Conservation (phyloP, 2,329 filamentous ascomycete genomes). For the Diaporthe destruens region DNA sequence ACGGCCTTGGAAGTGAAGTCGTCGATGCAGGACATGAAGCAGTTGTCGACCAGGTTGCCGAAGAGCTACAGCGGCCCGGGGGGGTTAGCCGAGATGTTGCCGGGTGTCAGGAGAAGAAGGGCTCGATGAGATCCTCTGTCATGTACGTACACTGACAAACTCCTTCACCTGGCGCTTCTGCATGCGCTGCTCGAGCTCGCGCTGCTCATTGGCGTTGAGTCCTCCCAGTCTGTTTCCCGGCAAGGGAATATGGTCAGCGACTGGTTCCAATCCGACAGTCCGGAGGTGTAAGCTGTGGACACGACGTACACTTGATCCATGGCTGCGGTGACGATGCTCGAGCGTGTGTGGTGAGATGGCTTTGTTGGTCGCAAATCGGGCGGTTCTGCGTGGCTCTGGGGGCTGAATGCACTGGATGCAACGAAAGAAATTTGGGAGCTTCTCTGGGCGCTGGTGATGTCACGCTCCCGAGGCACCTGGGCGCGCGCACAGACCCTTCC, state of each 20-base stretch:
- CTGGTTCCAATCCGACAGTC: background rate
- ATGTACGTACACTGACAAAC: constrained; percentile 87
- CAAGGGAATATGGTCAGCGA: constrained; percentile 23
- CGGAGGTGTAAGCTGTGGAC: background rate
- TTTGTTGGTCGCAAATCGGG: constrained; percentile 8
- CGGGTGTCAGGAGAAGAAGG: background rate
- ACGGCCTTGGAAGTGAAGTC: constrained; percentile 99
- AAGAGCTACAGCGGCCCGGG: constrained; percentile 60
- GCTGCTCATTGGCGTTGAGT: constrained; percentile 84
- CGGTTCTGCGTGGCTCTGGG: background rate
- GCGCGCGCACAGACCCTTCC: constrained; percentile 22
- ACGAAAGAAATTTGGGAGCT: constrained; percentile 34
- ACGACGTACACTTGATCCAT: constrained; percentile 41
- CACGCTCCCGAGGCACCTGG: background rate
- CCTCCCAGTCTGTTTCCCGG: constrained; percentile 45
- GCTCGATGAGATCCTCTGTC: background rate
- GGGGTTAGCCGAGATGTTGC: background rate
- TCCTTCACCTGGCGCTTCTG: constrained; percentile 99
- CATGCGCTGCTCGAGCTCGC: constrained; percentile 93
- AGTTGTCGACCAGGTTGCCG: constrained; percentile 81
- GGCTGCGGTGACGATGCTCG: background rate
- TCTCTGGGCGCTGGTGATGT: constrained; percentile 21
- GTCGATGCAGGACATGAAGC: constrained; percentile 97
- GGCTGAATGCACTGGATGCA: background rate
- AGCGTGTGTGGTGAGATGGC: background rate